A percentile compares a stretch with the other conserved stretches of the same genome.
Conservation (phyloP, 495 filamentous ascomycete species). For the Corynascus novoguineensis region DNA sequence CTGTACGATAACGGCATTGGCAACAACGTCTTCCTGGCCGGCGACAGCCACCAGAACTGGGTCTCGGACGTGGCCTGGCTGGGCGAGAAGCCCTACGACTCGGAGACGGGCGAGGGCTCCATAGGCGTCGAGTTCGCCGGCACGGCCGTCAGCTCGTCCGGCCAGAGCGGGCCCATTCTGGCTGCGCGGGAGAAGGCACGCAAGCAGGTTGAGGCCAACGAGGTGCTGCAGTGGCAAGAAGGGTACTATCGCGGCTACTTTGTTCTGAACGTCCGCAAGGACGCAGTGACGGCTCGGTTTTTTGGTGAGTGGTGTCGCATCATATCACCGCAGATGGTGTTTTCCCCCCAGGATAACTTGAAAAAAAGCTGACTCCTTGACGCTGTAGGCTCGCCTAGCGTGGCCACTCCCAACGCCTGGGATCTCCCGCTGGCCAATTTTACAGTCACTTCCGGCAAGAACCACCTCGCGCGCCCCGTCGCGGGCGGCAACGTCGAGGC, state of each 20-base stretch:
- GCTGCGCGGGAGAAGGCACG: constrained; percentile 38
- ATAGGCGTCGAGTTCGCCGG: constrained; percentile 61
- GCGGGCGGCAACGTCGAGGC: constrained; percentile 43
- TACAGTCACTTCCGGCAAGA: constrained; percentile 51
- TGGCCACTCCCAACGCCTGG: constrained; percentile 43
- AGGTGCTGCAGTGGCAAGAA: constrained; percentile 59
- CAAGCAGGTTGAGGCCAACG: constrained; percentile 45
- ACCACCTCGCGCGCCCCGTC: constrained; percentile 42
- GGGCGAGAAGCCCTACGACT: constrained; percentile 49
- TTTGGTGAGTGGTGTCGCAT: constrained; percentile 39
- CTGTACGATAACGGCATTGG: constrained; percentile 53
- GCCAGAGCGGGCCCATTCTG: constrained; percentile 45
- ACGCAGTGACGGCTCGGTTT: constrained; percentile 48
- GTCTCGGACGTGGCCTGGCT: constrained; percentile 58
- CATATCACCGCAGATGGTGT: too few species aligned
- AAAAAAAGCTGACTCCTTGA: background rate
- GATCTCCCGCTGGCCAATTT: constrained; percentile 59
- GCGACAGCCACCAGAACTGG: constrained; percentile 58
- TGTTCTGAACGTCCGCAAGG: constrained; percentile 46
- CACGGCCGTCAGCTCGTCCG: constrained; percentile 50
- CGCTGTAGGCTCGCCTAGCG: constrained; percentile 15
- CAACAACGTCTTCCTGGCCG: constrained; percentile 58
- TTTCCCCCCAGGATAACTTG: too few species aligned
- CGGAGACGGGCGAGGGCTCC: constrained; percentile 46
- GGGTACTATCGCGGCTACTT: constrained; percentile 59